Conservation (phyloP, 140 eudicot genomes). For the Cichorium intybus region DNA sequence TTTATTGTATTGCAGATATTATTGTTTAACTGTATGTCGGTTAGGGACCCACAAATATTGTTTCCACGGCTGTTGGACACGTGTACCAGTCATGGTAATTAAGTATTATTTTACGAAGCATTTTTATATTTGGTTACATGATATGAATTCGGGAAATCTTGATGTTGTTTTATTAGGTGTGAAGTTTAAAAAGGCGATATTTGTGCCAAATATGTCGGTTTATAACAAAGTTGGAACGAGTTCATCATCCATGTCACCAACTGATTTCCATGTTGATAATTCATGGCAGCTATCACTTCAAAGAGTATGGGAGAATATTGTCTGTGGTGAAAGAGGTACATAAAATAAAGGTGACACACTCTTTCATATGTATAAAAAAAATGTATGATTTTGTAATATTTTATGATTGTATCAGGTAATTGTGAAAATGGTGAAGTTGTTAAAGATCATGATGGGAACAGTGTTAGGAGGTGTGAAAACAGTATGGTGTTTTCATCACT, state of each 20-base stretch:
- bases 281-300: slow-evolving; percentile 89
- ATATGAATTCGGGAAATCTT: background rate
- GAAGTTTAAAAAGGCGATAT: slow-evolving; percentile 72
- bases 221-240: slow-evolving; percentile 72
- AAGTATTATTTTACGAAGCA: too few species aligned
- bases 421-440: slow-evolving; percentile 33
- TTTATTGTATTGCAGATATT: slow-evolving; percentile 55
- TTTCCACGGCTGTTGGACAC: slow-evolving; percentile 78
- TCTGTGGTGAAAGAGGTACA: slow-evolving; percentile 55
- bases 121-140: background rate
- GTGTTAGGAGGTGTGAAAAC: slow-evolving; percentile 43
- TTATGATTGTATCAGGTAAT: slow-evolving; percentile 44
- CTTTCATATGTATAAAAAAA: background rate
- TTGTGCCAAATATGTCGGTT: slow-evolving; percentile 85
- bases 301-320: slow-evolving; percentile 69
- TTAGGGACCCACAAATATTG: slow-evolving; percentile 92
- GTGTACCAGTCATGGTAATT: slow-evolving; percentile 73
- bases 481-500: slow-evolving; percentile 85
- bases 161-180: slow-evolving; percentile 53
- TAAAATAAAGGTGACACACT: background rate
- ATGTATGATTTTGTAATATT: background rate
- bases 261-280: slow-evolving; percentile 57
- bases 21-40: slow-evolving; percentile 95
- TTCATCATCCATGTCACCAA: slow-evolving; percentile 37
- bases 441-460: slow-evolving; percentile 26